phyloP scores from a whole-genome alignment of 768 basidiomycete species.

The Boletus rex-veris region DNA sequence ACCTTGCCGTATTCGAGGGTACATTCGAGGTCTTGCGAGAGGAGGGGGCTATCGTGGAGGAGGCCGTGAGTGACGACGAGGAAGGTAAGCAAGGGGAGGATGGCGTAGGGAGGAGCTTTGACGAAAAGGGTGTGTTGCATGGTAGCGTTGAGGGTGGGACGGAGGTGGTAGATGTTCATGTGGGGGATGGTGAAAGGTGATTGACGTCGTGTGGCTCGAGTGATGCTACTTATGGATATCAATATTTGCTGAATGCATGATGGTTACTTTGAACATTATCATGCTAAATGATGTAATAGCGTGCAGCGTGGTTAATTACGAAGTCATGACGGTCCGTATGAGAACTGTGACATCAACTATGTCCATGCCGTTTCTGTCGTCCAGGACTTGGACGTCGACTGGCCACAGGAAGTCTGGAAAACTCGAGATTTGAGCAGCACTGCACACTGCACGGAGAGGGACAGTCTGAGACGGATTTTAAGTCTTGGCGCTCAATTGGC shows the following conservation, averaged over 20 bases:
- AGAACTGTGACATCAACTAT: too few relatives aligned
- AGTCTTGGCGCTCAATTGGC: too few relatives aligned
- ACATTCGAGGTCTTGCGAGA: constrained; percentile 57
- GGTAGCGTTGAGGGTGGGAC: constrained; percentile 3
- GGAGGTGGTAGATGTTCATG: constrained; percentile 18
- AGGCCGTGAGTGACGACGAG: constrained; percentile 47
- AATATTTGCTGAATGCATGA: neutral
- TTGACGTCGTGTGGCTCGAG: neutral
- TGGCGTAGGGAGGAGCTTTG: constrained; percentile 25
- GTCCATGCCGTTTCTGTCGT: too few relatives aligned
- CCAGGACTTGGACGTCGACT: too few relatives aligned
- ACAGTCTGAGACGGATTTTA: too few relatives aligned
- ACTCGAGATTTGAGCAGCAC: too few relatives aligned
- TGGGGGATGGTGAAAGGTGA: constrained; percentile 11
- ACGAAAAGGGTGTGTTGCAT: constrained; percentile 44
- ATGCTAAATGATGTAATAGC: too few relatives aligned
- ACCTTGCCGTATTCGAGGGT: constrained; percentile 64
- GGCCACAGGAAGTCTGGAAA: too few relatives aligned
- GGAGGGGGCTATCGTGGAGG: constrained; percentile 66
- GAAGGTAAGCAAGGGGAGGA: constrained; percentile 18
- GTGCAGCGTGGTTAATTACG: too few relatives aligned
- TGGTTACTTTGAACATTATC: too few relatives aligned
- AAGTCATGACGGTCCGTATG: too few relatives aligned
- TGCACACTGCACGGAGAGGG: too few relatives aligned
- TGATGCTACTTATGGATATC: neutral